Base-by-base conservation (phyloP, 345 rosid species). In the Arabidopsis suecica region DNA sequence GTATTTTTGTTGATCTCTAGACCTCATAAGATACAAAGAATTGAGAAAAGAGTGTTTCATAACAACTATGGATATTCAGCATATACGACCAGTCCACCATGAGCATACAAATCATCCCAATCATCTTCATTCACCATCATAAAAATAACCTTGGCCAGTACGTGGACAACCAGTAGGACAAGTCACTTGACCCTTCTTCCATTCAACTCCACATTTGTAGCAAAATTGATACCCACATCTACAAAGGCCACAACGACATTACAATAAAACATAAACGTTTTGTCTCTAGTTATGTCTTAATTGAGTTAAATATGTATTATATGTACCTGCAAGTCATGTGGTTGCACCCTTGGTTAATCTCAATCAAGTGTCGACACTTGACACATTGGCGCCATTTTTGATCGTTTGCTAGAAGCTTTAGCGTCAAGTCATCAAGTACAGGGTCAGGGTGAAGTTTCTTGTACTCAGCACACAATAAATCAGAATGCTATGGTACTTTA, bases 401-500 rank as follows among this genome's bases (percentile, higher is more conserved):
- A 58, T 61, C 44, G 6, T 48, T 68, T 22, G 84, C 86, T n/a
- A 85, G 81, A 64, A 77, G 65, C 48, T 78, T 79, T 7, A 85
- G 73, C 45, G 28, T 40, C 68, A 64, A 54, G 60, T 74, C 84
- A 63, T 87, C 89, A 66, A 82, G 84, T n/a, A 57, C 5, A 5
- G 67, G 72, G 18, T 75, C 74, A 57, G 74, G 37, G 33, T 87
- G 87, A 48, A 88, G 75, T 72, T 37, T 44, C 30, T 22, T 80
- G 80, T 83, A 87, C 10, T 70, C 73, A 44, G 2, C 3, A 69
- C 94, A 90, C 0, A 84, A 77, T 82, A 87, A 62, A 16, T 40
- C 50, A 13, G 30, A 32, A 53, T 93, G 95, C 88, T 90, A 93
- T 33, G 89, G 90, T 51, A 81, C 93, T 80, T 83, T 87, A 85